phyloP scores from a whole-genome alignment of 2,329 filamentous ascomycete genomes.

The Colletotrichum horii region DNA sequence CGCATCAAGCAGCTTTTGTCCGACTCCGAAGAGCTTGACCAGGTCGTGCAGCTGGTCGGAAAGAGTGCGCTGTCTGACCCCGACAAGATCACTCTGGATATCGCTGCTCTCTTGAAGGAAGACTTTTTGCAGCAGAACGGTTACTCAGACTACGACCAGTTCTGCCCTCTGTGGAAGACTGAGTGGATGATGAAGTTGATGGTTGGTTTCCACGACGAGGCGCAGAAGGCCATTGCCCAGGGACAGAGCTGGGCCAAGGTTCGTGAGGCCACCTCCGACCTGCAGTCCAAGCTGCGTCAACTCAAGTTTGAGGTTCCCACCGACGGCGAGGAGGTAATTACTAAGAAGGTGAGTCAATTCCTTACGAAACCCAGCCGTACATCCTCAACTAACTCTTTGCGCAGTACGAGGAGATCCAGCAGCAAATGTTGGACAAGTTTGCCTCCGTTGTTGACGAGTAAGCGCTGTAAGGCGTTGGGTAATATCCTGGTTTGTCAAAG shows the following conservation, averaged over 20 bases:
- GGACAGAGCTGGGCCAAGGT: conserved; percentile 94
- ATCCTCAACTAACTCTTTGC: conserved; percentile 41
- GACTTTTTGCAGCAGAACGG: conserved; percentile 99
- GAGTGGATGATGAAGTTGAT: conserved; percentile 99
- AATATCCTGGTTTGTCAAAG: conserved; percentile 3
- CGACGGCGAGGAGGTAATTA: conserved; percentile 80
- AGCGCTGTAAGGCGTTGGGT: conserved; percentile 17
- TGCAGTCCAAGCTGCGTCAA: conserved; percentile 82
- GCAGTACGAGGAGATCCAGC: conserved; percentile 90
- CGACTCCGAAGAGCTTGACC: conserved; percentile 95
- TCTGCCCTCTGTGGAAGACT: conserved; percentile 99
- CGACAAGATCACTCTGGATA: conserved; percentile 97
- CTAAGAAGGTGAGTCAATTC: conserved; percentile 73
- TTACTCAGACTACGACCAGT: conserved; percentile 98
- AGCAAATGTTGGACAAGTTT: conserved; percentile 96
- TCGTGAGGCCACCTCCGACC: conserved; percentile 84
- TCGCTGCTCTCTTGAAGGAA: conserved; percentile 92
- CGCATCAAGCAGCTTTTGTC: conserved; percentile 93
- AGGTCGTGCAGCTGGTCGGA: conserved; percentile 97
- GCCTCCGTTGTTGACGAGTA: conserved; percentile 96
- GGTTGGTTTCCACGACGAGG: conserved; percentile 97
- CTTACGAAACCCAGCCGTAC: background rate
- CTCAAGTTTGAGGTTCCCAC: conserved; percentile 97
- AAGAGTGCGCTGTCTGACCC: conserved; percentile 95
- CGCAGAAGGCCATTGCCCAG: conserved; percentile 91